Evolutionary conservation across 2,329 filamentous ascomycete genomes (phyloP), one percentile per base, ranked within the genome.

Genomic region (Plenodomus lindquistii): DNA sequence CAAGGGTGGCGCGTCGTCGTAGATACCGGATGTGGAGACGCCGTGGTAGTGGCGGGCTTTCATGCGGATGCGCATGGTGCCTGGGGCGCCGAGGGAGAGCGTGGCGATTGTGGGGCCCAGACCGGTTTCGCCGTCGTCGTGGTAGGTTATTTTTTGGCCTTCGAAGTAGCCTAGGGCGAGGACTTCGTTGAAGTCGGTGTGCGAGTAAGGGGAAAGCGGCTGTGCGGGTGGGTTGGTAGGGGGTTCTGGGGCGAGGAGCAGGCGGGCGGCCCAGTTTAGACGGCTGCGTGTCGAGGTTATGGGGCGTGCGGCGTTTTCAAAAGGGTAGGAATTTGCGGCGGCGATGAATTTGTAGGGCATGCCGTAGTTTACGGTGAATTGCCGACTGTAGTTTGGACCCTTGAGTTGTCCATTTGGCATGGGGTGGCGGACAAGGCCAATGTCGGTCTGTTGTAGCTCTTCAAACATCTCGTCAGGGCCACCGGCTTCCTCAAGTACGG

Each of bases 261-360:
- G 60, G 37, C 75, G 52, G 1, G 79, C 79, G 2, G 79, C 81
- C 82, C 83, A 86, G 19, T 78, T 79, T 39, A 86, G 57, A 3
- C 81, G 75, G 5, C 77, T 75, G 0, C 85, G 73, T 0, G 79
- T 76, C 37, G 76, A 71, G 5, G 80, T 72, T 2, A 88, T 75
- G 0, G 75, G 68, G 1, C 67, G 46, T 0, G 79, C 51, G 0
- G 65, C 61, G 2, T 42, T 46, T 2, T 59, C 48, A 39, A 72
- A 72, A 0, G 60, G 42, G 2, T 44, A 44, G 0, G 63, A 65
- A 4, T 56, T 55, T 0, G 83, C 80, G 1, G 76, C 73, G 1
- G 85, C 84, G 29, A 83, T 78, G 59, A 85, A 88, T 44, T 88
- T 87, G 66, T 88, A 89, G 0, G 80, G 79, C 50, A 85, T 85